Base-by-base conservation (phyloP, 225 moss, liverwort and hornwort genomes). In the Sphagnum contortum region DNA sequence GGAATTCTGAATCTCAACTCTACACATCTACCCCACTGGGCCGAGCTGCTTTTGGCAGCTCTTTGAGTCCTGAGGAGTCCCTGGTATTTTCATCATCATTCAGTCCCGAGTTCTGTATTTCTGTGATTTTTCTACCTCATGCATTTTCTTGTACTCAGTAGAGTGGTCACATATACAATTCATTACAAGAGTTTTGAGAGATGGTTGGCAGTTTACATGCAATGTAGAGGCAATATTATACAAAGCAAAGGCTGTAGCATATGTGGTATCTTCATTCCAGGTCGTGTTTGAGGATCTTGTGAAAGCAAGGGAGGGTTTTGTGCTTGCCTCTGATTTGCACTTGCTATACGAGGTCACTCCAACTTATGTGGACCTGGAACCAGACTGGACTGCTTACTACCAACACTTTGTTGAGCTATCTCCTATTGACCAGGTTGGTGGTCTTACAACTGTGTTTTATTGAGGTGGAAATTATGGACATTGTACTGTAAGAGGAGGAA, bases 21-120 rank as follows among this genome's bases (percentile, higher is more conserved):
- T 96, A 96, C 69, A 77, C 77, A 65, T 83, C 90, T 69, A 92
- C 90, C 13, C 87, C 90, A 12, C 85, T 96, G 62, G 95, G 95
- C 62, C 89, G 92, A 83, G 95, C 95, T 75, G 95, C 95, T 57
- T 96, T 96, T 80, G 90, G 88, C 63, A 92, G 95, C 83, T 88
- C 95, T 59, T 81, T 96, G 14, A 92, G 81, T 81, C 95, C 95
- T 51, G 95, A 96, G 67, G 95, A 96, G 80, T 88, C 95, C 62
- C 70, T 96, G 84, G 95, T 95, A 83, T 77, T 66, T 29, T 29
- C 29, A 1, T 29, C 29, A 29, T 29, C 29, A 29, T 29, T 29
- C 29, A 29, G 29, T 29, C 29, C 29, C 1, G 29, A 29, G 29
- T 29, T 29, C 29, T 29, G 29, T 29, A 29, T 29, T 29, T 29